Base-by-base conservation (phyloP, 495 filamentous ascomycete species). In the Paragyromitra xinjiangensis region DNA sequence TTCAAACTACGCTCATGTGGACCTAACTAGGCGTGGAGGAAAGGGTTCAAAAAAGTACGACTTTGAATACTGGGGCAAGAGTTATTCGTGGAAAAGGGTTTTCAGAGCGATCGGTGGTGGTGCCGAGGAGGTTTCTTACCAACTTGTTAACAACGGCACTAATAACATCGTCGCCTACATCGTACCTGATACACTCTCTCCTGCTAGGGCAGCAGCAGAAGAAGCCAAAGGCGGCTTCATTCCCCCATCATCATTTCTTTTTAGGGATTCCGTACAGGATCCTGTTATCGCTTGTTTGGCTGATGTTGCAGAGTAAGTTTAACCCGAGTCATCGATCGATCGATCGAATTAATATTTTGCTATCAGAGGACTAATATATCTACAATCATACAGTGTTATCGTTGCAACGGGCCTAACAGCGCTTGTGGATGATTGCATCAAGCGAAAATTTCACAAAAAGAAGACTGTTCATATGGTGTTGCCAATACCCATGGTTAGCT, bases 1-100 rank as follows among this genome's bases (percentile, higher is more conserved):
- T 83, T 95, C 93, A 69, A 99, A 99, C 85, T 99, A 99, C 82
- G 95, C 95, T 9, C 94, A 95, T 81, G 90, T 98, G 39, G 92
- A 97, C 75, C 85, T 99, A 69, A 90, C 87, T 75, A 88, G 93
- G 45, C 88, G 89, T 55, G 92, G 93, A 9, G 84, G 88, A 37
- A 92, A 90, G 78, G 85, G 88, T 39, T 87, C 87, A 67, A 96
- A 93, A 84, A 90, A 90, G 74, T 97, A 97, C 83, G 92, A 94
- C 68, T 96, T 93, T 78, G 92, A 96, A 83, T 97, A 95, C 86
- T 97, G 94, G 94, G 92, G 92, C 44, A 89, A 89, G 66, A 89
- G 86, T 55, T 99, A 98, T 84, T 87, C 88, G 72, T 99, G 95
- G 95, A 91, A 90, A 82, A 89, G 94, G 40, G 87, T 91, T 40